A percentile compares a stretch with the other conserved stretches of the same genome.
Evolutionary conservation across 2,329 filamentous ascomycete genomes (phyloP).

Genomic region (Talaromyces funiculosus): DNA sequence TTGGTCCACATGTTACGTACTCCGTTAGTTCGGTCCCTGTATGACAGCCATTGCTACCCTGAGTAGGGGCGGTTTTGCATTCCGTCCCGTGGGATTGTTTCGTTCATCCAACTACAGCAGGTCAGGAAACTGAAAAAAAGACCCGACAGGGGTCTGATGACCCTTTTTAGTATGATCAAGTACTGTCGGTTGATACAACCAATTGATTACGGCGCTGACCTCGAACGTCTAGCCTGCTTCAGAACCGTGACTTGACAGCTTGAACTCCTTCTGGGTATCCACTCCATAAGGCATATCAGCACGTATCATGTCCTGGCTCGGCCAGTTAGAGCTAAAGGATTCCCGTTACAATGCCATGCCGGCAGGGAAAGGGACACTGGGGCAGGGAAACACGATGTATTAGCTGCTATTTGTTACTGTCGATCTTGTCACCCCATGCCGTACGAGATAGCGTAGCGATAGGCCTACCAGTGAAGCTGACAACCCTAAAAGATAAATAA

Average conservation of each 20-base stretch:
- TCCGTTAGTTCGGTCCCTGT: neutral
- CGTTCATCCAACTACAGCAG: too few relatives aligned
- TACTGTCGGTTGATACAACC: neutral
- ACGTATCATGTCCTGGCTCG: neutral
- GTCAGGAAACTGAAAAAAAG: neutral
- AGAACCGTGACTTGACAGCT: neutral
- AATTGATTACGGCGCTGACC: neutral
- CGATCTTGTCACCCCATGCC: conserved; percentile 2
- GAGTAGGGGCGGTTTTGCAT: neutral
- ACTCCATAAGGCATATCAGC: neutral
- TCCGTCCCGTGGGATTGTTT: neutral
- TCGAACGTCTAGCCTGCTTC: neutral
- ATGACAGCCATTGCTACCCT: neutral
- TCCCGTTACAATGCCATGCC: neutral
- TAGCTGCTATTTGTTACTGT: conserved; percentile 3
- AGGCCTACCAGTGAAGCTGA: neutral
- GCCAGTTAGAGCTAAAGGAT: neutral
- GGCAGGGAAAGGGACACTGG: neutral
- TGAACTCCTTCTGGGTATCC: neutral
- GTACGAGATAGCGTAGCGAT: neutral
- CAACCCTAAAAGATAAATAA: neutral
- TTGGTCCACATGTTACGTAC: neutral
- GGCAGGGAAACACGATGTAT: neutral
- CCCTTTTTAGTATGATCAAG: neutral
- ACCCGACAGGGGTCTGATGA: neutral